Conservation (phyloP, 371 early-diverging fungal genomes). For the Circinella minor region DNA sequence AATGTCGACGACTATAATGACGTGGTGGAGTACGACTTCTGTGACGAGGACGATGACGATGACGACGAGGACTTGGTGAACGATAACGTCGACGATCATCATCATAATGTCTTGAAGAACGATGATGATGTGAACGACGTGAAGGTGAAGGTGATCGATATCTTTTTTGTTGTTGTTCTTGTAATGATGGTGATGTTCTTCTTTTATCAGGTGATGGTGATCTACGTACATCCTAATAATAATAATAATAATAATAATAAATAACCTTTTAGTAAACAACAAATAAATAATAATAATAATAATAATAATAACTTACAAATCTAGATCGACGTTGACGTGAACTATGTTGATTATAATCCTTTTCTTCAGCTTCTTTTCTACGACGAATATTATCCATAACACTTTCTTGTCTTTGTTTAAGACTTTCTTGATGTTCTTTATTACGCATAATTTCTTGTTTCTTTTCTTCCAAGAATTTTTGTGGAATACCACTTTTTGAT, state of each 20-base stretch:
- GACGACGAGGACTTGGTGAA: neutral
- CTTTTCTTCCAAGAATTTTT: slow-evolving; percentile 82
- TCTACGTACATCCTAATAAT: neutral
- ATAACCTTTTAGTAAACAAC: no score
- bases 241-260: neutral
- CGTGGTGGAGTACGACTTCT: slow-evolving; percentile 2
- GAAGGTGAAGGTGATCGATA: slow-evolving; percentile 9
- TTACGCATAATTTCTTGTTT: slow-evolving; percentile 74
- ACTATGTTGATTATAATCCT: slow-evolving; percentile 6
- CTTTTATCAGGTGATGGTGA: slow-evolving; percentile 3
- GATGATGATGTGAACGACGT: slow-evolving; percentile 3
- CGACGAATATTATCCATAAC: slow-evolving; percentile 51
- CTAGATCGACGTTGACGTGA: slow-evolving; percentile 17
- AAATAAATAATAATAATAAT: neutral
- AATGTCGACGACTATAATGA: neutral
- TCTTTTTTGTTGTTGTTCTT: no score
- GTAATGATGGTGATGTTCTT: no score
- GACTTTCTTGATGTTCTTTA: slow-evolving; percentile 35
- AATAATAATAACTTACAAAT: slow-evolving; percentile 19
- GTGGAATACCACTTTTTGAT: slow-evolving; percentile 85
- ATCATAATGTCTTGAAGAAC: neutral
- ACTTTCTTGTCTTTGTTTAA: slow-evolving; percentile 34
- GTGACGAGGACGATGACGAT: slow-evolving; percentile 12
- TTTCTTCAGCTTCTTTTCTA: slow-evolving; percentile 27
- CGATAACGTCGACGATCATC: slow-evolving; percentile 12